Evolutionary conservation across 2,329 filamentous ascomycete genomes (phyloP).

Genomic region (Rutstroemia sydowiana): DNA sequence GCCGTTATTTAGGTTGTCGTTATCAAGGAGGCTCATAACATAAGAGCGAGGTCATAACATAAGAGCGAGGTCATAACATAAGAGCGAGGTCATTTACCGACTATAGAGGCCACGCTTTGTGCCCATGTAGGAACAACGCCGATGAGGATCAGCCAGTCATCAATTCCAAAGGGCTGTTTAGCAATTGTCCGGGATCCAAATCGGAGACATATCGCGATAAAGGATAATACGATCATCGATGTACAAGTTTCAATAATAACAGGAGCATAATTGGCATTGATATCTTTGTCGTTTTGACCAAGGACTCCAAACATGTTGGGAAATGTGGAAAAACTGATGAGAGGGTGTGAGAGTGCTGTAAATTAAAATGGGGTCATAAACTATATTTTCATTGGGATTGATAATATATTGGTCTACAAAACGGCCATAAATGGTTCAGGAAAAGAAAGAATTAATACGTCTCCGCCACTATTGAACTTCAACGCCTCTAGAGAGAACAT

Average conservation of each 20-base stretch:
- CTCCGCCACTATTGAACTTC: no score
- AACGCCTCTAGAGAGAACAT: no score
- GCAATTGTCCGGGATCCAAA: background rate
- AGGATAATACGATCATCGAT: background rate
- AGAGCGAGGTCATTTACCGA: background rate
- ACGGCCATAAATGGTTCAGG: no score
- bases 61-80: background rate
- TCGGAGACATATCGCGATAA: background rate
- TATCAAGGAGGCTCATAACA: background rate
- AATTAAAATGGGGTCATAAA: no score
- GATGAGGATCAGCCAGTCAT: background rate
- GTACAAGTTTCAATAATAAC: background rate
- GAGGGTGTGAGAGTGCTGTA: no score
- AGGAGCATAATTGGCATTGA: background rate
- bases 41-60: background rate
- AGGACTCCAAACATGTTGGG: background rate
- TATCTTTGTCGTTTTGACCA: background rate
- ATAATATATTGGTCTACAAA: no score
- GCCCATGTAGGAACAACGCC: background rate
- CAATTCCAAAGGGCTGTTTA: background rate
- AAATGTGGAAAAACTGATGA: no score
- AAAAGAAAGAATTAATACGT: no score
- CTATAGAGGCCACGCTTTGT: background rate
- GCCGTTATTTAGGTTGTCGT: no score
- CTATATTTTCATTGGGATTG: no score